Evolutionary conservation across 257 asterid species (phyloP), one percentile per base, ranked within the genome.

Genomic region (Solanum phureja): DNA sequence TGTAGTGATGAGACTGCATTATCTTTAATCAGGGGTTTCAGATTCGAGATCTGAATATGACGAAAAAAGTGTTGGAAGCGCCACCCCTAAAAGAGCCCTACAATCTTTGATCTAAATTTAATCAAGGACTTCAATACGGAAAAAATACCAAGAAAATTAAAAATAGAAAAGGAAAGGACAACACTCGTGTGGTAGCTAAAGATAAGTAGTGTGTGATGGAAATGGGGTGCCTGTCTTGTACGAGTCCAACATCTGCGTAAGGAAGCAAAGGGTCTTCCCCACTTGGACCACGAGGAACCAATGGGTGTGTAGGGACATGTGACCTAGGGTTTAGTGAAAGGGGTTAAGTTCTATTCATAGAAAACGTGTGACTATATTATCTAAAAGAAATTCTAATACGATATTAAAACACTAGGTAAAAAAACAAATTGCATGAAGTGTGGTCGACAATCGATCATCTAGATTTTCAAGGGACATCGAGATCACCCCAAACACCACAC

Each of bases 361-460:
- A 58, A 64, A 24, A 68, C 0, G 1, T 12, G 18, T 12, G 74
- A 12, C 1, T 24, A 66, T 66, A 68, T 68, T 16, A 27, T 27
- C 0, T 4, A 2, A n/a, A n/a, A n/a, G n/a, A n/a, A n/a, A n/a
- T n/a, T n/a, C n/a, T n/a, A n/a, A 68, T 68, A 12, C 33, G 0
- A 6, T 12, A 29, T 29, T 6, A 4, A 13, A 27, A 27, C 89
- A 91, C 89, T 87, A 88, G 91, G 89, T 91, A 31, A 90, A 90
- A 93, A 93, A 90, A 90, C 89, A 92, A 92, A 92, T 93, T 91
- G 91, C 89, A 91, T 91, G 24, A 91, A 91, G 11, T 4, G 1
- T 12, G 37, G 11, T 11, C 5, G 21, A 7, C 52, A 90, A 88
- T 90, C 90, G 90, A 87, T 88, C 90, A 88, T 89, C 88, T 87